Percentiles rank a stretch among this genome's conserved stretches.
These are phyloP conservation scores for Fusarium torreyae DNA, from an alignment of 2,329 filamentous ascomycete genomes.

Conservation along the genomic window DNA sequence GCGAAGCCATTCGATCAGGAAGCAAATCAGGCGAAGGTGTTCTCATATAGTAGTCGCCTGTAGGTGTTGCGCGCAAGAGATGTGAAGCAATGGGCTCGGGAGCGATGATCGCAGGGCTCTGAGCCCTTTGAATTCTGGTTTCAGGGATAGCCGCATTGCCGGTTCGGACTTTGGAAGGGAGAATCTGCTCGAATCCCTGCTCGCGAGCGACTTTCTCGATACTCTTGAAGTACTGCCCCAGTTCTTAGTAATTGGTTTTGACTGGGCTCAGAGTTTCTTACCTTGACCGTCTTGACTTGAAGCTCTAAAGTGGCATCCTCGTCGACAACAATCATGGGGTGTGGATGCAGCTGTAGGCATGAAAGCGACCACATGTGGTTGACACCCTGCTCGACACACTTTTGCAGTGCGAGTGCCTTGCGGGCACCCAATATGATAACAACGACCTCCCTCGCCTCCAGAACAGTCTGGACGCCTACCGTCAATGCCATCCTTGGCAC, in stretches of 20 bases:
- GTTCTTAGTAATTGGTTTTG: neutral
- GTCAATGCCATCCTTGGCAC: constrained; percentile 88
- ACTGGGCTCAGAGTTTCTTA: constrained; percentile 45
- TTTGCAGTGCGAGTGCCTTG: constrained; percentile 84
- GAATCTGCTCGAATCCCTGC: constrained; percentile 71
- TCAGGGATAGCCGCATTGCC: constrained; percentile 60
- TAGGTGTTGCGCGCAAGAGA: constrained; percentile 68
- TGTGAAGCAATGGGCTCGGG: constrained; percentile 71
- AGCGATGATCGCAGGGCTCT: constrained; percentile 63
- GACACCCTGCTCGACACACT: constrained; percentile 84
- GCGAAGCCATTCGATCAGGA: constrained; percentile 74
- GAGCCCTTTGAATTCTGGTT: constrained; percentile 61
- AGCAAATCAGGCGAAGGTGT: constrained; percentile 72
- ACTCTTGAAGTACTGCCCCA: constrained; percentile 75
- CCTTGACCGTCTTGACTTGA: constrained; percentile 80
- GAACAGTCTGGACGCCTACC: constrained; percentile 86
- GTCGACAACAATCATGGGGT: constrained; percentile 87
- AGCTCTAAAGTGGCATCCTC: constrained; percentile 83
- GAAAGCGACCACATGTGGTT: constrained; percentile 95
- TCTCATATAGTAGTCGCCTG: constrained; percentile 68
- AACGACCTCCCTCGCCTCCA: constrained; percentile 86
- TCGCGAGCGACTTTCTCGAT: constrained; percentile 75
- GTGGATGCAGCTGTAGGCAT: constrained; percentile 83
- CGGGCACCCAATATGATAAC: constrained; percentile 86
- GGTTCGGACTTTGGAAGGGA: constrained; percentile 70